Percentiles rank a stretch among this genome's conserved stretches.
These are phyloP conservation scores for Xylaria flabelliformis DNA, from an alignment of 495 filamentous ascomycete species.

Conservation along the genomic window DNA sequence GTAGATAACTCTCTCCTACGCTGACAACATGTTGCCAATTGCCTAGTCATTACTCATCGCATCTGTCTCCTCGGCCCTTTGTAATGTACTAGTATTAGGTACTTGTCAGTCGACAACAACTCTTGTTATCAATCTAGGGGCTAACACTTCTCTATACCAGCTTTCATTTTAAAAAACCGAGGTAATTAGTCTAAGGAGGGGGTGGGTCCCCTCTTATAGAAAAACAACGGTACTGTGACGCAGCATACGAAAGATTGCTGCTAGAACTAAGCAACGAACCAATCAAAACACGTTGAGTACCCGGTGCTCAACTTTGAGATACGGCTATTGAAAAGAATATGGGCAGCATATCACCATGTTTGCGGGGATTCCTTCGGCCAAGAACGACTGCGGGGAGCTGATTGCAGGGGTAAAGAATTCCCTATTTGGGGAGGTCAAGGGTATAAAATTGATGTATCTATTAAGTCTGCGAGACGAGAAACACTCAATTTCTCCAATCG, in stretches of 20 bases:
- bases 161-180: neutral
- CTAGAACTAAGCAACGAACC: neutral
- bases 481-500: neutral
- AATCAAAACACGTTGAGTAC: neutral
- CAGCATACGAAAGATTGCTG: neutral
- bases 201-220: neutral
- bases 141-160: too few relatives aligned
- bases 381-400: constrained; percentile 11
- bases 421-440: neutral
- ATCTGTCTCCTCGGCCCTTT: neutral
- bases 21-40: too few relatives aligned
- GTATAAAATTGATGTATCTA: neutral
- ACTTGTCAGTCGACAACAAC: neutral
- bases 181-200: neutral
- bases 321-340: neutral
- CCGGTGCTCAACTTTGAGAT: neutral
- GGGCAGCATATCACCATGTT: neutral
- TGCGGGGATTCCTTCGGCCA: neutral
- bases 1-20: too few relatives aligned
- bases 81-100: neutral
- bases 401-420: neutral
- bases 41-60: too few relatives aligned
- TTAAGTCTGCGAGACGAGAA: neutral
- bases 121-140: neutral
- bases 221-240: neutral